phyloP scores from a whole-genome alignment of 2,329 filamentous ascomycete species.

The Exophiala lecanii-corni region DNA sequence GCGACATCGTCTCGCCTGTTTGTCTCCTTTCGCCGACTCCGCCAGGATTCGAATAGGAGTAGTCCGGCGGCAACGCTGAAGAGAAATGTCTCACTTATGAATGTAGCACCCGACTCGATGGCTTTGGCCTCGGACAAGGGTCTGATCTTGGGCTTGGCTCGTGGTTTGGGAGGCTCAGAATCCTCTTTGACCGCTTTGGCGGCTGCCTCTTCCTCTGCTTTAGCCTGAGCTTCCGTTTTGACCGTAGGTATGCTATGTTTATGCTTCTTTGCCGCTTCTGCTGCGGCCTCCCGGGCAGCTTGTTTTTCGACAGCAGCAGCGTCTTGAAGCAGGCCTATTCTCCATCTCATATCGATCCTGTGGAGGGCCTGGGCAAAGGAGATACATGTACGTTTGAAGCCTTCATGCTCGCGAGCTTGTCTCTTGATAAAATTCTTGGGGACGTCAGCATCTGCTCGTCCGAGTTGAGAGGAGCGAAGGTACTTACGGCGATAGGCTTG shows the following conservation, averaged over 20 bases:
- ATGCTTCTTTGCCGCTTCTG: constrained; percentile 52
- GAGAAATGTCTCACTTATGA: constrained; percentile 63
- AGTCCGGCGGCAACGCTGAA: constrained; percentile 60
- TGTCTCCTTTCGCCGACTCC: constrained; percentile 57
- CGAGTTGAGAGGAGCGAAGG: neutral
- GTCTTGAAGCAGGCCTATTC: constrained; percentile 61
- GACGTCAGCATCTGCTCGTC: constrained; percentile 1
- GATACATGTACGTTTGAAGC: constrained; percentile 59
- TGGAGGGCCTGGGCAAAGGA: constrained; percentile 61
- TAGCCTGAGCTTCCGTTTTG: constrained; percentile 58
- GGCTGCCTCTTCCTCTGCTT: constrained; percentile 50
- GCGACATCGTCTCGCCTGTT: constrained; percentile 57
- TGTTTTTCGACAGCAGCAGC: constrained; percentile 46
- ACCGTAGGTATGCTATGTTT: constrained; percentile 54
- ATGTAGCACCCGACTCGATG: constrained; percentile 65
- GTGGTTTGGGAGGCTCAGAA: constrained; percentile 45
- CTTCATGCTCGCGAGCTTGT: constrained; percentile 64
- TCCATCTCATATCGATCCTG: constrained; percentile 63
- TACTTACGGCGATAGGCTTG: constrained; percentile 62
- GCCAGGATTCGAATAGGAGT: constrained; percentile 59
- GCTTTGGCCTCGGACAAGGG: constrained; percentile 63
- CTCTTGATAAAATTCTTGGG: constrained; percentile 61
- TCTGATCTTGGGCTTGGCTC: constrained; percentile 51
- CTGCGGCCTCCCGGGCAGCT: constrained; percentile 45
- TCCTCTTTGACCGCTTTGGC: constrained; percentile 39